Evolutionary conservation across 306 rosid genomes (phyloP).

Genomic region (Pterocarpus santalinus): DNA sequence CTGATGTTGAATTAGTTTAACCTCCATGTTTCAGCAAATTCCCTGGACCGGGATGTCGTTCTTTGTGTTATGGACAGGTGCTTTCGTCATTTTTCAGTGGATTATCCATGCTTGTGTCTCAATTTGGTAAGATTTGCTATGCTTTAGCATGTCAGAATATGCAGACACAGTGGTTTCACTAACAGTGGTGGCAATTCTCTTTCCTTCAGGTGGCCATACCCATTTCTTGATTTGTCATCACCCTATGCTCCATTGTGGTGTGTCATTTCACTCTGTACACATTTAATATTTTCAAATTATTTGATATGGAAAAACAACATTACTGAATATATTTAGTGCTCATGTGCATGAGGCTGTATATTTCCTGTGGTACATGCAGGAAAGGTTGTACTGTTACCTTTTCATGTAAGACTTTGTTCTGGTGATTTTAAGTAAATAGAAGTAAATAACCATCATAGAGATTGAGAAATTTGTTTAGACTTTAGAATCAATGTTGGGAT

Average conservation of each 20-base stretch:
- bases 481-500: slow-evolving; percentile 22
- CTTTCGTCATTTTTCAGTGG: slow-evolving; percentile 75
- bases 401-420: slow-evolving; percentile 12
- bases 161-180: slow-evolving; percentile 12
- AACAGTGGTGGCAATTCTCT: slow-evolving; percentile 29
- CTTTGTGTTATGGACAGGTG: slow-evolving; percentile 77
- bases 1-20: slow-evolving; percentile 43
- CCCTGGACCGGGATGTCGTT: slow-evolving; percentile 68
- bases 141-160: slow-evolving; percentile 7
- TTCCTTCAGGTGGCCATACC: slow-evolving; percentile 87
- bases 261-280: slow-evolving; percentile 30
- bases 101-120: slow-evolving; percentile 62
- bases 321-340: neutral
- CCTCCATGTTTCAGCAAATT: slow-evolving; percentile 61
- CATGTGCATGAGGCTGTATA: neutral
- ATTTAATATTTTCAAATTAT: slow-evolving; percentile 30
- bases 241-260: slow-evolving; percentile 80
- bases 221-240: slow-evolving; percentile 83
- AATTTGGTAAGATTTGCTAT: slow-evolving; percentile 58
- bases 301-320: neutral
- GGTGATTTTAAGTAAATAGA: neutral
- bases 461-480: neutral
- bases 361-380: slow-evolving; percentile 15
- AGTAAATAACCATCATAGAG: slow-evolving; percentile 13
- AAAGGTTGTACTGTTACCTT: slow-evolving; percentile 5